Percentiles rank a stretch among this genome's conserved stretches.
These are phyloP conservation scores for Suhomyces taliae DNA, from an alignment of 1,139 yeast species.

Conservation along the genomic window DNA sequence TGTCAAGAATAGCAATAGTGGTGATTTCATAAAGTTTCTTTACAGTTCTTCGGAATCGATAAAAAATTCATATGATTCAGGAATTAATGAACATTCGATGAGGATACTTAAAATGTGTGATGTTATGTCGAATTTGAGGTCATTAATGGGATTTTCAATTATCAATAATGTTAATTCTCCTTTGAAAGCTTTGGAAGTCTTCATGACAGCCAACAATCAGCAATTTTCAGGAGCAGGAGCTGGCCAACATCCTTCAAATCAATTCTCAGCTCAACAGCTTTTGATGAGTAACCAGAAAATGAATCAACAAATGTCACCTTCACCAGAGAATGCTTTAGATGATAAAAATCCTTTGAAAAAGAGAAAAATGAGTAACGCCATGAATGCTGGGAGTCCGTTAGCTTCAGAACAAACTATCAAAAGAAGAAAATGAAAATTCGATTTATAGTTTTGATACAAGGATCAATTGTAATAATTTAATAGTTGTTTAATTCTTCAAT, in stretches of 20 bases:
- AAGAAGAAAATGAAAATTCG: constrained; percentile 10
- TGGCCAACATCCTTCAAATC: constrained; percentile 9
- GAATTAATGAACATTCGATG: constrained; percentile 65
- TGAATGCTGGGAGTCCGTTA: constrained; percentile 13
- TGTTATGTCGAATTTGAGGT: constrained; percentile 68
- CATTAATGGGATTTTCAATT: constrained; percentile 60
- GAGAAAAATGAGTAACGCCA: constrained; percentile 15
- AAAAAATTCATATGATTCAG: constrained; percentile 41
- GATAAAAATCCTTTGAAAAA: constrained; percentile 15
- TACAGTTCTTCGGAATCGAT: constrained; percentile 25
- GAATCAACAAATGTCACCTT: constrained; percentile 9
- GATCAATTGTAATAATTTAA: not conserved
- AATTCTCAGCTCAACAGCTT: constrained; percentile 5
- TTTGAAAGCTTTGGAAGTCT: constrained; percentile 55
- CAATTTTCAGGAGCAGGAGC: constrained; percentile 5
- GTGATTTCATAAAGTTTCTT: constrained; percentile 27
- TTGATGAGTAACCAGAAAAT: constrained; percentile 4
- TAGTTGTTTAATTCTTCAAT: not conserved
- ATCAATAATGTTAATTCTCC: constrained; percentile 52
- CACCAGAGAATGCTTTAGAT: constrained; percentile 13
- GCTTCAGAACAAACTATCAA: constrained; percentile 7
- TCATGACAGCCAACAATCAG: constrained; percentile 23
- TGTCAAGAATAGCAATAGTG: constrained; percentile 10
- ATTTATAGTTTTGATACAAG: not conserved
- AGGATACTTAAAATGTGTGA: constrained; percentile 73